Conservation (phyloP, 2,329 filamentous ascomycete genomes). For the Byssothecium circinans region DNA sequence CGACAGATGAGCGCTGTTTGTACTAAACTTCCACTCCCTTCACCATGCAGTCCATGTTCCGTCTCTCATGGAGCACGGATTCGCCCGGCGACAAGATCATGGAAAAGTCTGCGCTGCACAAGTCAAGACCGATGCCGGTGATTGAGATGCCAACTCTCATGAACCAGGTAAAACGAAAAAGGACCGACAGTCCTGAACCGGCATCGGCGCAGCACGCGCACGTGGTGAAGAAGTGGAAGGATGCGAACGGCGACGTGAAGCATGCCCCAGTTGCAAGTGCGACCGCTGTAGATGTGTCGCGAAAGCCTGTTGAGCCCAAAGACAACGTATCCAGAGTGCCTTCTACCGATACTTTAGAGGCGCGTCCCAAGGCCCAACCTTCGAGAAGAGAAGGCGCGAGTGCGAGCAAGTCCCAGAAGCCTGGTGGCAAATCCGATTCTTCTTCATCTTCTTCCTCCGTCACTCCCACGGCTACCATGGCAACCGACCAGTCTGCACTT, state of each 20-base stretch:
- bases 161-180: conserved; percentile 62
- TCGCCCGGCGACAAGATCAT: conserved; percentile 47
- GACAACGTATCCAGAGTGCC: conserved; percentile 20
- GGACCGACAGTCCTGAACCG: conserved; percentile 53
- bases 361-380: conserved; percentile 32
- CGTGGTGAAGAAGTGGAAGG: conserved; percentile 45
- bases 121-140: conserved; percentile 48
- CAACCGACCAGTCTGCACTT: conserved; percentile 51
- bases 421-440: conserved; percentile 24
- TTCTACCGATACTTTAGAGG: conserved; percentile 25
- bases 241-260: conserved; percentile 36
- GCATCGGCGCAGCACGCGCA: conserved; percentile 34
- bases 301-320: conserved; percentile 16
- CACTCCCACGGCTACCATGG: conserved; percentile 28
- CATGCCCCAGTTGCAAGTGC: conserved; percentile 18
- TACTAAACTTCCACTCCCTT: conserved; percentile 31
- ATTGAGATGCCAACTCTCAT: conserved; percentile 50
- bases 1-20: conserved; percentile 45
- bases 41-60: conserved; percentile 55
- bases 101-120: conserved; percentile 46
- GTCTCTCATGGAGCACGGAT: conserved; percentile 53
- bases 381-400: conserved; percentile 32
- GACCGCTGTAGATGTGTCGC: conserved; percentile 20
- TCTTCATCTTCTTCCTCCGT: conserved; percentile 21
- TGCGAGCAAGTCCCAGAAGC: conserved; percentile 31